Base-by-base conservation (phyloP, 2,329 filamentous ascomycete genomes). In the Teratosphaeria gauchensis region DNA sequence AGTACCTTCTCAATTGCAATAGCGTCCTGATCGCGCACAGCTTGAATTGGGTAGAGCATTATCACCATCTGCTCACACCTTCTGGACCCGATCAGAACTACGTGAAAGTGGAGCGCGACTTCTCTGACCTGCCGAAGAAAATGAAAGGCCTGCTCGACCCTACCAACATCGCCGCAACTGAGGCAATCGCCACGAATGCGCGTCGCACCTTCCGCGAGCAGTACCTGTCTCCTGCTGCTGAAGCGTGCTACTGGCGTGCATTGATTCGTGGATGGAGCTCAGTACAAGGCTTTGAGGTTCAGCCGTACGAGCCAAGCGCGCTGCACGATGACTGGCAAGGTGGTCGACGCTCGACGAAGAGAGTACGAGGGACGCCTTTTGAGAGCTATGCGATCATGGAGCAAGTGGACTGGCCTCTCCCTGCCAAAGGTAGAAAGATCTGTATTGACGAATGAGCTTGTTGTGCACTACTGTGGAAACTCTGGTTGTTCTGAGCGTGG, bases 1-100 rank as follows among this genome's bases (percentile, higher is more conserved):
- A 73, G 56, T 72, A 70, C 55, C 60, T 72, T 7, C 69, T 70
- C 9, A 70, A 68, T 56, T 73, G 71, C 60, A 63, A 69, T 58
- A 70, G 67, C 28, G 65, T 68, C 12, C 63, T 71, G 14, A 33
- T 72, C 19, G 63, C 63, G 30, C 70, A 72, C 54, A 60, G 65
- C 12, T 56, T 71, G 21, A 64, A 62, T 9, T 73, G 63, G 56
- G 60, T 68, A 14, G 68, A 71, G 58, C 68, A 70, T 58, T 65
- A 65, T 35, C 68, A 70, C 53, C 68, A 71, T 58, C 61, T 73
- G 16, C 62, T 72, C 24, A 55, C 61, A 21, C 53, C 64, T 21
- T 59, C 59, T 7, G 71, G 70, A 1, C 59, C 62, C 7, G 60
- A 65, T 31, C 70, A 72, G 58, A 72, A 73, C 58, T 70, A 68